These are phyloP conservation scores for Paracoccidioides lutzii DNA, from an alignment of 2,329 filamentous ascomycete species.

Conservation along the genomic window DNA sequence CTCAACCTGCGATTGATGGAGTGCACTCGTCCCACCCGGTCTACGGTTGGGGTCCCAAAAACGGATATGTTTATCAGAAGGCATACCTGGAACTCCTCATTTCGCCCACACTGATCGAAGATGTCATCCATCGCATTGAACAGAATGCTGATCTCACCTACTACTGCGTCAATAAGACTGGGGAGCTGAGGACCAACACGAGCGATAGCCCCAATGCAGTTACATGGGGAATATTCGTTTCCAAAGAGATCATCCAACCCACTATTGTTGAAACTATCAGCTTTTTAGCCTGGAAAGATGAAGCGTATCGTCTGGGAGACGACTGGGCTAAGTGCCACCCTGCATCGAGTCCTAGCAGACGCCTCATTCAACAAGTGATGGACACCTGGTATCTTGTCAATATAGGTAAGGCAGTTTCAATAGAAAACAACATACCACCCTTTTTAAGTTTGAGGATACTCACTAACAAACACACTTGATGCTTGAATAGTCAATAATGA, in stretches of 20 bases:
- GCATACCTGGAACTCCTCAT: conserved; percentile 89
- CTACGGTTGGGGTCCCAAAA: conserved; percentile 86
- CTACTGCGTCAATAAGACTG: conserved; percentile 78
- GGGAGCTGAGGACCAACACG: conserved; percentile 72
- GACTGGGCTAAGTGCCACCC: conserved; percentile 93
- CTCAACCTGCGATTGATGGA: conserved; percentile 86
- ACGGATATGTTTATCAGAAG: conserved; percentile 97
- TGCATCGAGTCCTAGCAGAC: conserved; percentile 59
- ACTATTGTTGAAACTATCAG: conserved; percentile 98
- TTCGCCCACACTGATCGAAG: conserved; percentile 62
- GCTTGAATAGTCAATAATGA: conserved; percentile 74
- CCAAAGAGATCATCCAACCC: conserved; percentile 98
- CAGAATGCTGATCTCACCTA: conserved; percentile 74
- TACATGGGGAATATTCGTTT: conserved; percentile 97
- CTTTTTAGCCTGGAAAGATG: conserved; percentile 97
- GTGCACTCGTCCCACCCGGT: conserved; percentile 75
- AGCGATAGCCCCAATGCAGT: conserved; percentile 86
- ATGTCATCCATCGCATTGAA: conserved; percentile 67
- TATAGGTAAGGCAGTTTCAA: conserved; percentile 54
- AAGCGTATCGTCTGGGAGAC: conserved; percentile 81
- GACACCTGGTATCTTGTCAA: conserved; percentile 89
- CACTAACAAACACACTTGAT: conserved; percentile 16
- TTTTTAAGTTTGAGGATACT: background rate
- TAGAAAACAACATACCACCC: background rate
- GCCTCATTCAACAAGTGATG: conserved; percentile 71